phyloP scores from a whole-genome alignment of 164 flowering plant species.

The Stephania japonica region DNA sequence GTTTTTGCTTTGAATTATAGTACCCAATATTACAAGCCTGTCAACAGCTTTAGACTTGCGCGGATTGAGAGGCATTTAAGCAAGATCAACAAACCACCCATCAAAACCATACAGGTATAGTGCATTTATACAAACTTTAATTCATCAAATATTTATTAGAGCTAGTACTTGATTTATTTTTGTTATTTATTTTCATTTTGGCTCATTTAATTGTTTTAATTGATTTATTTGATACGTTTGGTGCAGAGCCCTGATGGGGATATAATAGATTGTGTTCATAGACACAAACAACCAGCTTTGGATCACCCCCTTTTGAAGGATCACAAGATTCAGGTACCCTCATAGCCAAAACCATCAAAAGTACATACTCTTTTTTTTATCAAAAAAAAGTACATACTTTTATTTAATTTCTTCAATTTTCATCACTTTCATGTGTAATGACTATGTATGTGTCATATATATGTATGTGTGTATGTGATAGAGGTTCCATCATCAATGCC shows the following conservation, averaged over 20 bases:
- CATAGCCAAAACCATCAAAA: not conserved
- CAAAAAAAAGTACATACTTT: not conserved
- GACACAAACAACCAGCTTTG: slow-evolving; percentile 81
- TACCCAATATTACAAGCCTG: slow-evolving; percentile 38
- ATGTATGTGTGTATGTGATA: not conserved
- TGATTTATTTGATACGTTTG: slow-evolving; percentile 3
- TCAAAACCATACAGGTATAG: slow-evolving; percentile 65
- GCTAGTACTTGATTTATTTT: slow-evolving; percentile 1
- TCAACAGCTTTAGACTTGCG: slow-evolving; percentile 51
- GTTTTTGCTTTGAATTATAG: slow-evolving; percentile 39
- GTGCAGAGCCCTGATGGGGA: slow-evolving; percentile 95
- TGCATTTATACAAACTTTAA: not conserved
- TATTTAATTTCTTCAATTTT: slow-evolving; percentile 9
- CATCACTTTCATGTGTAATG: slow-evolving; percentile 6
- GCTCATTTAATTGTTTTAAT: not conserved
- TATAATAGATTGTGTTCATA: slow-evolving; percentile 82
- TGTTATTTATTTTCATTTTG: not conserved
- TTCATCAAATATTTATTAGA: not conserved
- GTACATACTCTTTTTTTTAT: too few relatives aligned
- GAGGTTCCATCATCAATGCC: slow-evolving; percentile 37
- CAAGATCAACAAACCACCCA: slow-evolving; percentile 61
- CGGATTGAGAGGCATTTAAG: slow-evolving; percentile 59
- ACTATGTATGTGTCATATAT: not conserved
- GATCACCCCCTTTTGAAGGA: slow-evolving; percentile 91
- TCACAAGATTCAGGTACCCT: slow-evolving; percentile 86